Conservation (phyloP, 768 basidiomycete genomes). For the Austroboletus festivus region DNA sequence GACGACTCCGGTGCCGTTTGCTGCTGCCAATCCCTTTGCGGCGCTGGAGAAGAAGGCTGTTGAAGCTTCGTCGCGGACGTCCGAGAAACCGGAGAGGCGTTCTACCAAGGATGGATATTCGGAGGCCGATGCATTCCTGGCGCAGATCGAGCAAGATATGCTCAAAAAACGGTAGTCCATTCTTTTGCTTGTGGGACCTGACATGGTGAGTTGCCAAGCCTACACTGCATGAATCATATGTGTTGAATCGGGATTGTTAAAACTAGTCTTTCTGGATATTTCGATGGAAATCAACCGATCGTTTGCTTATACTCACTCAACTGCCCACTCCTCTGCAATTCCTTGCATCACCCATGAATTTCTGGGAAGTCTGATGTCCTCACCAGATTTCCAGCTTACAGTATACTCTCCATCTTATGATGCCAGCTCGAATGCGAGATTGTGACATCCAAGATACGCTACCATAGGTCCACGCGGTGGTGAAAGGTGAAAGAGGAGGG, state of each 20-base stretch:
- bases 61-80: constrained; percentile 9
- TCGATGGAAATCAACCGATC: constrained; percentile 41
- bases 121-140: constrained; percentile 61
- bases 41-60: constrained; percentile 40
- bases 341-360: constrained; percentile 22
- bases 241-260: no score
- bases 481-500: no score
- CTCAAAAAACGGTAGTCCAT: constrained; percentile 22
- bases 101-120: constrained; percentile 10
- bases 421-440: no score
- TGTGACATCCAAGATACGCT: no score
- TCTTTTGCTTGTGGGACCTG: not conserved
- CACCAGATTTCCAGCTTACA: constrained; percentile 10
- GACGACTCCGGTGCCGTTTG: not conserved
- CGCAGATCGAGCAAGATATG: constrained; percentile 63
- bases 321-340: constrained; percentile 33
- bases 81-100: constrained; percentile 29
- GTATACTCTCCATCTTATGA: no score
- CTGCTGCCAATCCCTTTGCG: constrained; percentile 47
- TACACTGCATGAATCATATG: not conserved
- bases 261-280: constrained; percentile 28
- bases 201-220: constrained; percentile 1
- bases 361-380: constrained; percentile 35
- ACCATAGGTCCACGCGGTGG: no score
- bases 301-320: constrained; percentile 44